These are phyloP conservation scores for Alternaria sp. DNA, from an alignment of 2,329 filamentous ascomycete species.

Conservation along the genomic window DNA sequence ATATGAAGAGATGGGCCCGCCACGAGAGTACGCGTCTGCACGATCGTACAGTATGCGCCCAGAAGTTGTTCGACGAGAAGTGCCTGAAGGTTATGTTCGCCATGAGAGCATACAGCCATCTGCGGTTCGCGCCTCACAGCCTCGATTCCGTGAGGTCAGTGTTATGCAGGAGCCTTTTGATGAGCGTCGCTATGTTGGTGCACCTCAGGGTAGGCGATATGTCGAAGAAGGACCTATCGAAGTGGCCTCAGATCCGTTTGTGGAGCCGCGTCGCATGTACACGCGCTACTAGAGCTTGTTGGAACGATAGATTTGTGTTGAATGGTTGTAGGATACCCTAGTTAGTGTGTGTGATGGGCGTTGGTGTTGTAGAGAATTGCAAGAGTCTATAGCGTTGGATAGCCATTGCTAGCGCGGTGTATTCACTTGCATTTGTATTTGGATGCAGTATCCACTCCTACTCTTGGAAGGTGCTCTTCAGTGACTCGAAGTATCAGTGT, in stretches of 20 bases:
- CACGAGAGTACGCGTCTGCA: constrained; percentile 42
- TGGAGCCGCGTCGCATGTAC: constrained; percentile 44
- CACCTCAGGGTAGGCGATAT: constrained; percentile 48
- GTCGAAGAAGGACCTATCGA: constrained; percentile 51
- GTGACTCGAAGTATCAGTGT: constrained; percentile 5
- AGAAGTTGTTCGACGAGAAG: constrained; percentile 46
- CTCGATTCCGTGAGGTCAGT: constrained; percentile 52
- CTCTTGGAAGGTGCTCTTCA: neutral
- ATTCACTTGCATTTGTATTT: constrained; percentile 1
- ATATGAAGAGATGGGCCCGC: constrained; percentile 50
- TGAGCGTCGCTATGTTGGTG: constrained; percentile 44
- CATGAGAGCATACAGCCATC: constrained; percentile 55
- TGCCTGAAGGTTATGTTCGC: constrained; percentile 45
- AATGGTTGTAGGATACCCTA: constrained; percentile 4
- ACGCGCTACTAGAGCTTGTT: constrained; percentile 43
- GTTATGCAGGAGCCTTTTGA: constrained; percentile 50
- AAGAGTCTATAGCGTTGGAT: constrained; percentile 4
- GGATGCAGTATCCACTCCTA: neutral
- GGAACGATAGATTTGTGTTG: neutral
- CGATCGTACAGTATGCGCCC: constrained; percentile 53
- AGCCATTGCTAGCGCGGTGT: neutral
- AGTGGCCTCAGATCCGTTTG: constrained; percentile 38
- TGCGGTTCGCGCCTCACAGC: constrained; percentile 39
- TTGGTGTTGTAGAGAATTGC: neutral
- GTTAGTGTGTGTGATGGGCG: neutral